Percentiles rank a stretch among this genome's conserved stretches.
phyloP scores from a whole-genome alignment of 2,329 filamentous ascomycete genomes.

The Allantophomopsis lycopodina region DNA sequence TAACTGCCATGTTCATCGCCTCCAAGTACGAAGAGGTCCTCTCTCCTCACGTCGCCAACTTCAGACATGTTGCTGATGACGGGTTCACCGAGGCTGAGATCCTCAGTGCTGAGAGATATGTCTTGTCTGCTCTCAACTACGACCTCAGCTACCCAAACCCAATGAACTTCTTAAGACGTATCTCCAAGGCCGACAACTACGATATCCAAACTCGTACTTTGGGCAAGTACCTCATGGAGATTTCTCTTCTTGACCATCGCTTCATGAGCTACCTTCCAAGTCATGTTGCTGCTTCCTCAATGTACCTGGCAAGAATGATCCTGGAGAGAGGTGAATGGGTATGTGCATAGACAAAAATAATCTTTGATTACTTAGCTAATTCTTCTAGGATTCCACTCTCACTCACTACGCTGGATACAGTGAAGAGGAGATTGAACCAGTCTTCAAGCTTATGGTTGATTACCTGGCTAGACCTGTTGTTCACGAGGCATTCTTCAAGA shows the following conservation, averaged over 20 bases:
- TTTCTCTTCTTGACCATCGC: slow-evolving; percentile 85
- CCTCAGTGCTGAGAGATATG: slow-evolving; percentile 89
- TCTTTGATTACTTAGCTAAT: slow-evolving; percentile 12
- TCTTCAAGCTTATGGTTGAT: slow-evolving; percentile 90
- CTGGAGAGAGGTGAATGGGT: slow-evolving; percentile 87
- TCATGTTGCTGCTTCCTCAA: slow-evolving; percentile 80
- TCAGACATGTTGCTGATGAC: slow-evolving; percentile 92
- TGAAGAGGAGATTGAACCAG: slow-evolving; percentile 84
- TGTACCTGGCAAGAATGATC: slow-evolving; percentile 88
- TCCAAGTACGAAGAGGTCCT: slow-evolving; percentile 98
- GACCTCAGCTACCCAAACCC: slow-evolving; percentile 98
- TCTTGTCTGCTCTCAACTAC: slow-evolving; percentile 83
- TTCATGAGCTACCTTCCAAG: slow-evolving; percentile 86
- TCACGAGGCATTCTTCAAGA: slow-evolving; percentile 98
- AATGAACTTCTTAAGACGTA: slow-evolving; percentile 98
- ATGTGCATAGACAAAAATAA: slow-evolving; percentile 22
- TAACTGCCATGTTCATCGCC: slow-evolving; percentile 98
- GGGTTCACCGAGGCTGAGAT: slow-evolving; percentile 94
- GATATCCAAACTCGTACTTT: slow-evolving; percentile 95
- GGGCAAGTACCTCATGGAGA: slow-evolving; percentile 96
- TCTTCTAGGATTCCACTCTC: slow-evolving; percentile 61
- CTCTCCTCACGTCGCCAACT: slow-evolving; percentile 91
- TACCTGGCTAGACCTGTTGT: slow-evolving; percentile 83
- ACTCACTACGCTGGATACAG: slow-evolving; percentile 86
- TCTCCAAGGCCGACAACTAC: slow-evolving; percentile 98